Evolutionary conservation across 768 basidiomycete species (phyloP).

Genomic region (Pleurotus djamor): DNA sequence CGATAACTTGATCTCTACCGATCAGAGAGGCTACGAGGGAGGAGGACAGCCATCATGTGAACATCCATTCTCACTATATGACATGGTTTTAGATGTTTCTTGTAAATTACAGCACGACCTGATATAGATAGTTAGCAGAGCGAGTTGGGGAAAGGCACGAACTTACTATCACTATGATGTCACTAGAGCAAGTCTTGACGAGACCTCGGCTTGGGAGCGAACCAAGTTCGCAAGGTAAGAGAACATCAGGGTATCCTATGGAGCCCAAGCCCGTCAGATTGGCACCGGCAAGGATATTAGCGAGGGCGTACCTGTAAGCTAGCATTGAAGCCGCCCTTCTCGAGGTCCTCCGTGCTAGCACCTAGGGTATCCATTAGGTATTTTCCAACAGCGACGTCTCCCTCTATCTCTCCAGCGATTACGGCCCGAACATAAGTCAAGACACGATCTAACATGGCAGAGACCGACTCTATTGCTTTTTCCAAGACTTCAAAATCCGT

Average conservation of each 20-base stretch:
- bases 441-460: constrained; percentile 81
- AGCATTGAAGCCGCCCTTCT: constrained; percentile 72
- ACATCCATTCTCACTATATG: background rate
- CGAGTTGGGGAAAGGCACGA: background rate
- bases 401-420: constrained; percentile 70
- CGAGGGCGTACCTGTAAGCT: constrained; percentile 60
- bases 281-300: too few relatives aligned
- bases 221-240: constrained; percentile 93
- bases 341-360: constrained; percentile 66
- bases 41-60: background rate
- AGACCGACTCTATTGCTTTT: constrained; percentile 66
- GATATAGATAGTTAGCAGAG: background rate
- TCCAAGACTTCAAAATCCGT: constrained; percentile 79
- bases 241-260: constrained; percentile 89
- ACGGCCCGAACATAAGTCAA: constrained; percentile 83
- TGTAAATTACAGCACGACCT: background rate
- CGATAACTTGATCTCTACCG: background rate
- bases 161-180: constrained; percentile 25
- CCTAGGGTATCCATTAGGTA: constrained; percentile 88
- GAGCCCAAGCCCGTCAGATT: background rate
- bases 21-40: background rate
- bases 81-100: too few relatives aligned
- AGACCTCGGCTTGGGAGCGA: constrained; percentile 90
- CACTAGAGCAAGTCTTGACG: constrained; percentile 80
- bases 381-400: constrained; percentile 84